Base-by-base conservation (phyloP, 2,329 filamentous ascomycete species). In the Leptosphaerulina australis region DNA sequence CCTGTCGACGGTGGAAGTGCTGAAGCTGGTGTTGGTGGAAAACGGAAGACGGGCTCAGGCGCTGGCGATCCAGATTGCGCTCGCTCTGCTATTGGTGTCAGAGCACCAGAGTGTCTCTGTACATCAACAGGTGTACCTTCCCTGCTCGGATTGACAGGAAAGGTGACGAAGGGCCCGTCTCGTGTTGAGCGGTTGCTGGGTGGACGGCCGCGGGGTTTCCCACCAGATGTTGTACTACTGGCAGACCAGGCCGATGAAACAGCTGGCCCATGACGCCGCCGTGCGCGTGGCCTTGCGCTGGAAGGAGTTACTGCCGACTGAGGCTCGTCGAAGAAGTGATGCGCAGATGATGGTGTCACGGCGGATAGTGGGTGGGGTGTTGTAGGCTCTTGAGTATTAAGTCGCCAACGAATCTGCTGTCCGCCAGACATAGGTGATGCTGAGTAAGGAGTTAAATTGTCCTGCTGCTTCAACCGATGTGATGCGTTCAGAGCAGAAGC, bases 231-330 rank as follows among this genome's bases (percentile, higher is more conserved):
- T 29, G 80, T 78, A 12, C 83, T 83, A 50, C 81, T 83, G 56
- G 84, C 84, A 46, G 88, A 85, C 92, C 92, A 97, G 0, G 92
- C 92, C 8, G 91, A 96, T 0, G 91, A 96, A 0, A 96, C 90
- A 5, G 90, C 91, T 0, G 91, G 88, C 0, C 91, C 91, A 68
- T 95, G 88, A 3, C 90, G 83, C 46, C 87, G 79, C 45, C 82
- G 72, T 5, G 78, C 72, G 50, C 82, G 72, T 55, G 80, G 86
- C 26, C 50, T 47, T 10, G 73, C 66, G 36, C 70, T 69, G 43
- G 82, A 84, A 1, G 87, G 85, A 3, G 87, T 88, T n/a, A 89
- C 78, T 3, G 89, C 88, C 0, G 90, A 91, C 38, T 81, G 85
- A 8, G 89, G 88, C 56, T 90, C 87, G 36, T 80, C 76, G 46